Percentiles rank a stretch among this genome's conserved stretches.
Conservation (phyloP, 495 filamentous ascomycete species). For the Oleoguttula mirabilis region DNA sequence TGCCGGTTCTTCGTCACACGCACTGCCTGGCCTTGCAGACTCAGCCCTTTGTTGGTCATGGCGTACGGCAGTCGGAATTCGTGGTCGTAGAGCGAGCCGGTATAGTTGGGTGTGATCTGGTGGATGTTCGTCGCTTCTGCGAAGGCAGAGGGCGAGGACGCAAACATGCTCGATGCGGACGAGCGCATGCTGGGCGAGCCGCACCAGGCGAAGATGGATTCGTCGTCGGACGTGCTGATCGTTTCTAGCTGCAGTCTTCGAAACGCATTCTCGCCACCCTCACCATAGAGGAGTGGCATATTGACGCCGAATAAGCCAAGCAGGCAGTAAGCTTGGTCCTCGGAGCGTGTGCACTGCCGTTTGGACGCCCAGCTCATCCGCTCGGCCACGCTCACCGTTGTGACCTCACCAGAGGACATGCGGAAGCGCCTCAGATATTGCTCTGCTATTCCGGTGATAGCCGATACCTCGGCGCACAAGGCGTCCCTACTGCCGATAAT, state of each 20-base stretch:
- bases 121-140: neutral
- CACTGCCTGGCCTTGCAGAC: neutral
- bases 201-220: constrained; percentile 15
- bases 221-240: constrained; percentile 16
- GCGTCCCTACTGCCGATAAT: neutral
- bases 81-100: neutral
- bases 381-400: constrained; percentile 10
- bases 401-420: neutral
- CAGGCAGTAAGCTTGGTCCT: constrained; percentile 29
- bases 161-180: neutral
- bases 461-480: neutral
- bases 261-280: constrained; percentile 25
- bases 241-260: constrained; percentile 25
- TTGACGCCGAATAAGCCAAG: constrained; percentile 29
- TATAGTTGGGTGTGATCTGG: neutral
- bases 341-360: constrained; percentile 9
- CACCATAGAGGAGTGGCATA: constrained; percentile 31
- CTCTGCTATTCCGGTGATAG: neutral
- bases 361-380: constrained; percentile 17
- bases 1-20: too few species aligned
- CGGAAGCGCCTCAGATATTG: neutral
- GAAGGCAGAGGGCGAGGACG: neutral
- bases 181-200: too few species aligned
- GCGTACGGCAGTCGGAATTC: neutral
- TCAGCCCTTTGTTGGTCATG: constrained; percentile 5